These are phyloP conservation scores for Rhizoclosmatium sp. DNA, from an alignment of 192 early-diverging fungal genomes.

Conservation along the genomic window DNA sequence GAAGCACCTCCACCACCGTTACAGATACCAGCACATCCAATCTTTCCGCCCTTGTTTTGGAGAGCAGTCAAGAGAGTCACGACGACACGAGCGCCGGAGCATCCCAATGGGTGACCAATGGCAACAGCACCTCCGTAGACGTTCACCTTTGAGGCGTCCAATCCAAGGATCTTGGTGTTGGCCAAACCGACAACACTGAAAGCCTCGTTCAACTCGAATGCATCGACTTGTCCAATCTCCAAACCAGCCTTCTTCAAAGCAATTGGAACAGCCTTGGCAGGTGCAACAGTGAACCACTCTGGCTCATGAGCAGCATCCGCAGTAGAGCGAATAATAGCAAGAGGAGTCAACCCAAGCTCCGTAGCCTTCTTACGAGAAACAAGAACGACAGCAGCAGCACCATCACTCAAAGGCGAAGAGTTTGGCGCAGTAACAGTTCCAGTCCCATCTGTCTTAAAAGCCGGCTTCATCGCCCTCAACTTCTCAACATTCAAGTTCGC, in stretches of 20 bases:
- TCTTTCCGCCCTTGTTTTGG: constrained; percentile 63
- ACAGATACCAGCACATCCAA: constrained; percentile 93
- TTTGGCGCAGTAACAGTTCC: constrained; percentile 97
- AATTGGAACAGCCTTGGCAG: constrained; percentile 89
- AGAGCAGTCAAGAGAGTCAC: constrained; percentile 81
- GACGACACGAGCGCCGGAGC: constrained; percentile 90
- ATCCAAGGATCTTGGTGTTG: constrained; percentile 80
- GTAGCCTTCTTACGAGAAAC: constrained; percentile 77
- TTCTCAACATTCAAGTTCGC: constrained; percentile 81
- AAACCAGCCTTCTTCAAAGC: constrained; percentile 85
- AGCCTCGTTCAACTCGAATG: constrained; percentile 98
- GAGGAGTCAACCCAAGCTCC: constrained; percentile 81
- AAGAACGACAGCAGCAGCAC: constrained; percentile 90
- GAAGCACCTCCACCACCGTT: constrained; percentile 96
- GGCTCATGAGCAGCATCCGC: constrained; percentile 91
- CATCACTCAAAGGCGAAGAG: constrained; percentile 90
- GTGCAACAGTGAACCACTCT: constrained; percentile 95
- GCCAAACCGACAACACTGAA: constrained; percentile 95
- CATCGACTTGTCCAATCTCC: constrained; percentile 80
- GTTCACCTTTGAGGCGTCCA: constrained; percentile 84
- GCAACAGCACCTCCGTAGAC: constrained; percentile 96
- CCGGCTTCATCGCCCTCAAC: constrained; percentile 85
- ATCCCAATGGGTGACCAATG: constrained; percentile 98
- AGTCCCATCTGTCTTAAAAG: constrained; percentile 76
- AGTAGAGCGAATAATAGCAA: constrained; percentile 84